Base-by-base conservation (phyloP, 495 filamentous ascomycete genomes). In the Pyrenula massariospora region DNA sequence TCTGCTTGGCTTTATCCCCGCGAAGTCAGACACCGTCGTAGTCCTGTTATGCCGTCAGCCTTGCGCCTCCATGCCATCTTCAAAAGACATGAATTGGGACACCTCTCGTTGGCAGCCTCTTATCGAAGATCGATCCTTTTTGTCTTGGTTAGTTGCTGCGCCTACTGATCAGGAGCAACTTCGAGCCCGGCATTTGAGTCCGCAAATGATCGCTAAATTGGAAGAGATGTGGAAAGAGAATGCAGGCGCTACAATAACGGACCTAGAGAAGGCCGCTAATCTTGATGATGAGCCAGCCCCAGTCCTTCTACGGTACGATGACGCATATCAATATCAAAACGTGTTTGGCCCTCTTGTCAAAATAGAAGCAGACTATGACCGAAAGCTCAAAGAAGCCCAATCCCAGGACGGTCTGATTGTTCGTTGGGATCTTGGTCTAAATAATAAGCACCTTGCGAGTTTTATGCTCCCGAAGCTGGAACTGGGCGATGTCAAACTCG, bases 21-120 rank as follows among this genome's bases (percentile, higher is more conserved):
- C 93, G 12, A 97, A 97, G 67, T 96, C 92, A 1, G 93, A 99
- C 62, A 96, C 93, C 0, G 93, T 99, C 21, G 93, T 99, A 21
- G 93, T 99, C 19, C 81, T 99, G 48, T 79, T 99, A 10, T 99
- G 93, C 70, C 89, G 93, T 25, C 93, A 97, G 68, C 93, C 93
- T 50, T 99, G 93, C 71, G 93, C 91, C 47, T 83, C 94, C 25
- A 90, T 87, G 76, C 86, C 89, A 2, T 95, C 92, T 11, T 90
- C 89, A n/a, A 99, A 99, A 73, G 93, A 97, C 65, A 99, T 99
- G 93, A 97, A 92, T 68, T 99, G 93, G 93, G 93, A 99, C 71
- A 92, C 91, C 12, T 95, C 94, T 8, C 84, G 91, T 60, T 99
- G 93, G 93, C 91, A 97, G 62, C 93, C 93, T 2, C 76, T 99